A percentile compares a stretch with the other conserved stretches of the same genome.
These are phyloP conservation scores for Sugiyamaella valdiviana DNA, from an alignment of 805 yeast species.

Conservation along the genomic window DNA sequence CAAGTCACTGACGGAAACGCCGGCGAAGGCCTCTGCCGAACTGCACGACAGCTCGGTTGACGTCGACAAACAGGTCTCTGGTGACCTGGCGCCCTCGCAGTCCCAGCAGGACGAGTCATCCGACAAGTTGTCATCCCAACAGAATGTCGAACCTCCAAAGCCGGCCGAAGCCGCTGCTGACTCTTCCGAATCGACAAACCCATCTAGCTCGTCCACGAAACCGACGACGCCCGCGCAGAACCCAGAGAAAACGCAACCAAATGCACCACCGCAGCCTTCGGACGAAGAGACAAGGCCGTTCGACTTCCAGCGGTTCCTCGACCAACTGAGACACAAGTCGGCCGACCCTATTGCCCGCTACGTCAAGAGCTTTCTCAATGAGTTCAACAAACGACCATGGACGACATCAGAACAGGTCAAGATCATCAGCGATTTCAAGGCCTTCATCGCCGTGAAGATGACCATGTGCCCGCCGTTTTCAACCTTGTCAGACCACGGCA, in stretches of 20 bases:
- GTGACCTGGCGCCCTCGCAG: too few relatives aligned
- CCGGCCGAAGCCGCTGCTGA: neutral
- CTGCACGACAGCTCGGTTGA: neutral
- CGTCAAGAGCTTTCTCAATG: conserved; percentile 73
- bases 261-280: neutral
- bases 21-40: neutral
- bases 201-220: neutral
- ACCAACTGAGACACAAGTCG: conserved; percentile 59
- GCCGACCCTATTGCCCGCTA: conserved; percentile 90
- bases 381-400: conserved; percentile 67
- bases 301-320: conserved; percentile 77
- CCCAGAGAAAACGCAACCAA: neutral
- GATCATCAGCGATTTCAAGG: conserved; percentile 68
- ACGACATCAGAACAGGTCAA: conserved; percentile 71
- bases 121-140: neutral
- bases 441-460: conserved; percentile 52
- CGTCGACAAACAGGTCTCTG: neutral
- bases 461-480: conserved; percentile 65
- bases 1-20: neutral
- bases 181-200: neutral
- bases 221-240: neutral
- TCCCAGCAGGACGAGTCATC: neutral
- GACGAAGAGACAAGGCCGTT: conserved; percentile 37
- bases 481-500: conserved; percentile 49
- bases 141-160: neutral